Evolutionary conservation across 768 basidiomycete species (phyloP), one percentile per base, ranked within the genome.

Genomic region (Heimioporus sp.): DNA sequence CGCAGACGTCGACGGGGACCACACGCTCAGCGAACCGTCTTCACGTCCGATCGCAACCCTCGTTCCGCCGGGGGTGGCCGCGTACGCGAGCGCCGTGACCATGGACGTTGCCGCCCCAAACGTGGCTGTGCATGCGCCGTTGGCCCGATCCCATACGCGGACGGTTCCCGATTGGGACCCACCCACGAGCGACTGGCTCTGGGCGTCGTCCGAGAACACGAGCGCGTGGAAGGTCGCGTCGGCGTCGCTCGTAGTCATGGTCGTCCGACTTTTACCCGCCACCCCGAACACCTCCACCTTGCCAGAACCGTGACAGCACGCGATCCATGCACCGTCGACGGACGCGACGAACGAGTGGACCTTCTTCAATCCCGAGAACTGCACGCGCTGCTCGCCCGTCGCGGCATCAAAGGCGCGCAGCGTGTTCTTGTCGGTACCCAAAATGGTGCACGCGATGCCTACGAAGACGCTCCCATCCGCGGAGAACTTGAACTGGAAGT

Each of bases 21-120:
- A 66, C 10, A 61, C 5, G 13, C 31, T 35, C 46, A 57, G 9
- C 24, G 52, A 13, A 35, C 35, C 35, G 35, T 35, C 35, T 35
- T 35, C 35, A 13, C 35, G 12, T 16, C 35, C 35, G 42, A 62
- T 51, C 15, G 46, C 49, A 10, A 64, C 24, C 24, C 32, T 46
- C 11, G 32, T 19, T n/a, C 16, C 48, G 17, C 36, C 39, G 53
- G 49, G 32, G 0, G 21, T 35, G 35, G 35, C 11, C 16, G 13
- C 35, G 15, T 12, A 35, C 31, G 46, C 54, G n/a, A 66, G 46
- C 19, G 62, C 51, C 16, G 57, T 63, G 36, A 66, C 65, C 43
- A 7, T 38, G 2, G 48, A 46, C 8, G 55, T 40, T 19, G 49
- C 38, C 2, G 0, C 45, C 1, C 11, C 45, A 6, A 58, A 45